These are phyloP conservation scores for Arachis hypogaea DNA, from an alignment of 306 rosid species.

Conservation along the genomic window DNA sequence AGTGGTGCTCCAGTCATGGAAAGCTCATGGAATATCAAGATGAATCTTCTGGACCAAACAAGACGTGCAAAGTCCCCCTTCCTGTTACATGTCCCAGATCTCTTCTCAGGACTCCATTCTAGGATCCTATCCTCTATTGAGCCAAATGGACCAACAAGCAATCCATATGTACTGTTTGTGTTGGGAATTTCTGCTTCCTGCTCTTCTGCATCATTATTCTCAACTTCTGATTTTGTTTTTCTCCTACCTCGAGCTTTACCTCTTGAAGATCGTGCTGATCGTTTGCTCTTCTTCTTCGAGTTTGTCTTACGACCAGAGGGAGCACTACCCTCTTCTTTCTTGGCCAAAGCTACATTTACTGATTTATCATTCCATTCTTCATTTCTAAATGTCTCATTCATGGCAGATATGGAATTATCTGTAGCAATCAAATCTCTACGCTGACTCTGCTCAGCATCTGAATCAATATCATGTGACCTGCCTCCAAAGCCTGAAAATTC, in stretches of 20 bases:
- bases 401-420: conserved; percentile 42
- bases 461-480: conserved; percentile 42
- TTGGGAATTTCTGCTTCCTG: conserved; percentile 75
- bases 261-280: conserved; percentile 42
- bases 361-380: conserved; percentile 42
- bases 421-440: conserved; percentile 51
- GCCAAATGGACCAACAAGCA: conserved; percentile 93
- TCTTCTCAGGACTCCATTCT: conserved; percentile 91
- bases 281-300: conserved; percentile 67
- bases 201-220: conserved; percentile 55
- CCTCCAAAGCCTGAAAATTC: conserved; percentile 68
- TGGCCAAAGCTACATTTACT: conserved; percentile 58
- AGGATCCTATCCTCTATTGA: conserved; percentile 68
- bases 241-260: conserved; percentile 58
- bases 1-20: conserved; percentile 98
- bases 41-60: conserved; percentile 96
- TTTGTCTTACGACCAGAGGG: conserved; percentile 50
- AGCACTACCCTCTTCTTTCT: conserved; percentile 48
- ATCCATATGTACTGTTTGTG: conserved; percentile 72
- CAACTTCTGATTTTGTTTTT: conserved; percentile 47
- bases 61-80: conserved; percentile 88
- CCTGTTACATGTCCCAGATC: conserved; percentile 94
- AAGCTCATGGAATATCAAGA: conserved; percentile 88
- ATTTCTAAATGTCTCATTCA: conserved; percentile 49
- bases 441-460: conserved; percentile 51